Evolutionary conservation across 768 basidiomycete genomes (phyloP), one percentile per base, ranked within the genome.

Genomic region (Boletus rubropictus): DNA sequence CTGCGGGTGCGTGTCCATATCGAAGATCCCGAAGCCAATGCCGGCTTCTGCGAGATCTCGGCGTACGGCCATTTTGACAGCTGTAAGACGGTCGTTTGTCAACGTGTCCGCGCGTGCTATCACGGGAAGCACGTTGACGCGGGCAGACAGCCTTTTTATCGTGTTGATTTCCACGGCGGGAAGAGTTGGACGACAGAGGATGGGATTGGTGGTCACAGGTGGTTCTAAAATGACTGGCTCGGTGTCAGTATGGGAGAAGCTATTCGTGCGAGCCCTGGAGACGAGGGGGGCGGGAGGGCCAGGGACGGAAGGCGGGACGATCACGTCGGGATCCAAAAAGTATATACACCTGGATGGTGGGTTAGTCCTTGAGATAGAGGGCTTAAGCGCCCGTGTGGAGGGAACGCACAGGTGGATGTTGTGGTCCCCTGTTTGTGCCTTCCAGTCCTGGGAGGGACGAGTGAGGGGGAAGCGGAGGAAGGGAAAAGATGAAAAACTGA

Each of bases 11-110:
- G 67, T 70, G 66, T 86, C 85, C 63, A 80, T 72, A 73, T 90
- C 89, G 69, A 92, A 91, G 55, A 92, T 89, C 58, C 89, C 88
- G 67, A 90, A 90, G 50, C 86, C 88, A 62, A 90, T 89, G 49
- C 88, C 89, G 39, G 85, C 84, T 54, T 85, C 83, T 33, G 87
- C 87, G 38, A 91, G 75, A 69, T 89, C 87, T 61, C 82, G 70
- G 56, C 86, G 80, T 61, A 92, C 78, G 52, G 87, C 89, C 60
- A 81, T 68, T 68, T 89, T 89, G 64, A 91, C 79, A 52, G 80
- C 81, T 43, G 80, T 77, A 49, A 92, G 77, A 54, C 87, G 82
- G 62, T 90, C 86, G 67, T 85, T 86, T 43, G 86, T 85, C 54
- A 92, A 74, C 51, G 79, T 74, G 71, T 92, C 89, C 22, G 88